phyloP scores from a whole-genome alignment of 768 basidiomycete genomes.

The Boletus rubropictus region DNA sequence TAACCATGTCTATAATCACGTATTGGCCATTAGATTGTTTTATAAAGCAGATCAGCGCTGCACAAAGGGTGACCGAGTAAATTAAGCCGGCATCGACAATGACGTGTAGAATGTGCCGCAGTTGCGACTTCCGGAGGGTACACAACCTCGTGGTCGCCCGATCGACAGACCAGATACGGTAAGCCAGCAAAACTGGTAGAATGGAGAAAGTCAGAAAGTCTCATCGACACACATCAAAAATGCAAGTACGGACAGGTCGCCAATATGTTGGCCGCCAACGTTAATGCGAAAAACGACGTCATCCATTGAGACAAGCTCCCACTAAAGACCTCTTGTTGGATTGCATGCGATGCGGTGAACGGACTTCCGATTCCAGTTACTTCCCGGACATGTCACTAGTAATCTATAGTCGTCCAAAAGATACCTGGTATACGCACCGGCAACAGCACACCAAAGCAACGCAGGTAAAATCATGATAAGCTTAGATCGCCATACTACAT shows the following conservation, averaged over 20 bases:
- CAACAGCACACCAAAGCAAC: not conserved
- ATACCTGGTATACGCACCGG: not conserved
- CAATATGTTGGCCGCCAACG: not conserved
- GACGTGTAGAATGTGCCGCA: not conserved
- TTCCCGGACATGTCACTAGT: not conserved
- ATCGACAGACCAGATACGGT: not conserved
- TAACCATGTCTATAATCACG: conserved; percentile 4
- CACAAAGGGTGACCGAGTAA: not conserved
- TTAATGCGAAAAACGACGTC: not conserved
- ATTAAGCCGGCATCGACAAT: conserved; percentile 2
- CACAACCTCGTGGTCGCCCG: not conserved
- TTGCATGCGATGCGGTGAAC: not conserved
- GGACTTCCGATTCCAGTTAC: not conserved
- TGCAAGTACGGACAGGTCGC: not conserved
- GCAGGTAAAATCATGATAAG: not conserved
- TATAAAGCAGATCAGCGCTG: not conserved
- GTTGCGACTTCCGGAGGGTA: not conserved
- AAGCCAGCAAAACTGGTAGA: not conserved
- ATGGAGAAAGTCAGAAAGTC: not conserved
- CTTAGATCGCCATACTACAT: not conserved
- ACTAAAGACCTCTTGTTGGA: rapidly evolving
- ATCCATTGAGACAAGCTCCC: not conserved
- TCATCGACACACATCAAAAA: not conserved
- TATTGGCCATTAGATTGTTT: not conserved
- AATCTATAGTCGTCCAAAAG: not conserved